phyloP scores from a whole-genome alignment of 2,329 filamentous ascomycete species.

The Harringtonia lauricola region DNA sequence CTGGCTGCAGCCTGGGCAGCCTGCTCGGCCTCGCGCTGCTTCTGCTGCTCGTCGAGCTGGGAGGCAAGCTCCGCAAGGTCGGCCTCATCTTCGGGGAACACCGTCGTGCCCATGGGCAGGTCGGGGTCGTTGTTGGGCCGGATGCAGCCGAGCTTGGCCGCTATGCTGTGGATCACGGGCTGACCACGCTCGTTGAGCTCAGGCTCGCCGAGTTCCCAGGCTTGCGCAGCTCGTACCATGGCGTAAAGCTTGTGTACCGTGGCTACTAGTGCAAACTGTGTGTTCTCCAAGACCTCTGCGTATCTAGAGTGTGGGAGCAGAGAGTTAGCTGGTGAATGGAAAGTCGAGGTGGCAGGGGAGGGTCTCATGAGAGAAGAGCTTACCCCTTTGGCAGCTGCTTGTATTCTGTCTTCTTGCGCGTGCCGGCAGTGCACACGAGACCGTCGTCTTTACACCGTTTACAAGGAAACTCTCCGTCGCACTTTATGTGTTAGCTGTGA shows the following conservation, averaged over 20 bases:
- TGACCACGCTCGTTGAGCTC: slow-evolving; percentile 52
- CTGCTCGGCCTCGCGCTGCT: slow-evolving; percentile 24
- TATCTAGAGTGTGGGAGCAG: slow-evolving; percentile 30
- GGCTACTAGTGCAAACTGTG: slow-evolving; percentile 51
- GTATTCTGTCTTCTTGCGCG: slow-evolving; percentile 57
- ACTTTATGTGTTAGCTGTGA: slow-evolving; percentile 26
- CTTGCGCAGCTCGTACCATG: slow-evolving; percentile 47
- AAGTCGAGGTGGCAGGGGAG: too few relatives aligned
- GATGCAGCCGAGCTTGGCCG: slow-evolving; percentile 52
- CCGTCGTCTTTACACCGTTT: slow-evolving; percentile 57
- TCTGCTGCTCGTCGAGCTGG: slow-evolving; percentile 39
- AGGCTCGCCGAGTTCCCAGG: slow-evolving; percentile 52
- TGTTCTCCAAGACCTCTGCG: slow-evolving; percentile 54
- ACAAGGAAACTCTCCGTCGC: slow-evolving; percentile 55
- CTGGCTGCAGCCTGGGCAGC: slow-evolving; percentile 14
- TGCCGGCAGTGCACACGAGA: slow-evolving; percentile 50
- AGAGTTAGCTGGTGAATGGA: too few relatives aligned
- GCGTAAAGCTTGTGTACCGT: slow-evolving; percentile 55
- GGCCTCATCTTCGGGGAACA: slow-evolving; percentile 51
- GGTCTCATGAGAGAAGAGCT: too few relatives aligned
- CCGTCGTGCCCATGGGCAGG: slow-evolving; percentile 39
- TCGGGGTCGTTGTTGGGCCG: slow-evolving; percentile 50
- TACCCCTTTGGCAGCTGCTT: slow-evolving; percentile 55
- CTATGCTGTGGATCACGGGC: slow-evolving; percentile 55
- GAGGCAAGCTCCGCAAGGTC: slow-evolving; percentile 45